Base-by-base conservation (phyloP, 2,329 filamentous ascomycete species). In the Alternaria brassicicola region DNA sequence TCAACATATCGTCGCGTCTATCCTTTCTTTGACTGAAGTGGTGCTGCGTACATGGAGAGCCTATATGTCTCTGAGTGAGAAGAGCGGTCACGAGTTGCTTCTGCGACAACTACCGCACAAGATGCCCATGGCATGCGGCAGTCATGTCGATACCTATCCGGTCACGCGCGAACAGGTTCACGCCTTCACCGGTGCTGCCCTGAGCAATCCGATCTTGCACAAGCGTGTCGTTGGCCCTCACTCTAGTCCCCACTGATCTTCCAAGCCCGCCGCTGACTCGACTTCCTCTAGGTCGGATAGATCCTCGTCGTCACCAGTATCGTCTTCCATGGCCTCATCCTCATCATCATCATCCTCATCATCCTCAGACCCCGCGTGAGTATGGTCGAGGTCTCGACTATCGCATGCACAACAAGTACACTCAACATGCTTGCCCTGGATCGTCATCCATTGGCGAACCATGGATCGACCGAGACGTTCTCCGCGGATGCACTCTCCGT, bases 401-500 rank as follows among this genome's bases (percentile, higher is more conserved):
- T 35, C 30, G 39, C 55, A 54, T 15, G 25, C n/a, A 42, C 58
- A 59, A 42, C 52, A 52, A n/a, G 31, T 49, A 33, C 52, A 59
- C 12, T 51, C 52, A 17, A 15, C 26, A 25, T 39, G 21, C 41
- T 31, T 23, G 38, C 57, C 52, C 19, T 35, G 26, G 6, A 21
- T 46, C 39, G 5, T 12, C 39, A 49, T 50, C 45, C 50, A 61
- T 19, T 10, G 12, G 13, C 38, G 19, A n/a, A 61, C 35, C 2
- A 51, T 28, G 31, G n/a, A 46, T 17, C 55, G 50, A 5, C 45
- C 28, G 6, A 61, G 21, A 23, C 26, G 55, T 31, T 51, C 45
- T 12, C 49, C 55, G 33, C 50, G 39, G 45, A 54, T 33, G 13
- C 41, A 36, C 19, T 21, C 23, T 13, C 35, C 46, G 10, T 55